Conservation (phyloP, 108 stramenopile genomes). For the Pseudonitzschia multistriata region DNA sequence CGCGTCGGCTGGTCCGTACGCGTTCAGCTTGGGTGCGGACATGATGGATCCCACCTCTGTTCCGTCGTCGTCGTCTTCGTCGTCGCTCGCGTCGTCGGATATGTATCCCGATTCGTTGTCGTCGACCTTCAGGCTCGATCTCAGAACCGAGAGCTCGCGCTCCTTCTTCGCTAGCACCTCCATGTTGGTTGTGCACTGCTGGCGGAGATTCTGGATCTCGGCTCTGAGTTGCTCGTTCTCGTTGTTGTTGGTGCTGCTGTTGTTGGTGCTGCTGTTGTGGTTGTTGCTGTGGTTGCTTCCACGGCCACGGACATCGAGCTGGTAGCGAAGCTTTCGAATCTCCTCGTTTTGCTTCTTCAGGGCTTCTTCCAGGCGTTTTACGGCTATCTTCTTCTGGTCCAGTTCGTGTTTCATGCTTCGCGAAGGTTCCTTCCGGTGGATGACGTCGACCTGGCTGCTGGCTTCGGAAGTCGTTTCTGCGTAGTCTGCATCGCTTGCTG, state of each 20-base stretch:
- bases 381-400: conserved; percentile 31
- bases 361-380: conserved; percentile 33
- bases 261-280: no score
- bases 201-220: conserved; percentile 37
- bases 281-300: background rate
- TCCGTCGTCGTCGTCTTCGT: conserved; percentile 36
- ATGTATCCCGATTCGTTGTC: conserved; percentile 50
- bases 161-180: conserved; percentile 57
- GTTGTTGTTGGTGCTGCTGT: background rate
- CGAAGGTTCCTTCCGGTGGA: conserved; percentile 31
- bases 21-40: conserved; percentile 7
- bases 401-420: conserved; percentile 23
- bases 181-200: conserved; percentile 40
- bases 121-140: conserved; percentile 48
- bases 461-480: conserved; percentile 26
- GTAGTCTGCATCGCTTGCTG: background rate
- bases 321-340: conserved; percentile 14
- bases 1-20: conserved; percentile 22
- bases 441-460: conserved; percentile 25
- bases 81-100: conserved; percentile 56
- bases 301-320: conserved; percentile 11
- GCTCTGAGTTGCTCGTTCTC: conserved; percentile 19
- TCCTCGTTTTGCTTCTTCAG: conserved; percentile 39
- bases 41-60: background rate
- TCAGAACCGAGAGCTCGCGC: conserved; percentile 46